Base-by-base conservation (phyloP, 371 early-diverging fungal species). In the Paramicrosporidium saccamoebae region DNA sequence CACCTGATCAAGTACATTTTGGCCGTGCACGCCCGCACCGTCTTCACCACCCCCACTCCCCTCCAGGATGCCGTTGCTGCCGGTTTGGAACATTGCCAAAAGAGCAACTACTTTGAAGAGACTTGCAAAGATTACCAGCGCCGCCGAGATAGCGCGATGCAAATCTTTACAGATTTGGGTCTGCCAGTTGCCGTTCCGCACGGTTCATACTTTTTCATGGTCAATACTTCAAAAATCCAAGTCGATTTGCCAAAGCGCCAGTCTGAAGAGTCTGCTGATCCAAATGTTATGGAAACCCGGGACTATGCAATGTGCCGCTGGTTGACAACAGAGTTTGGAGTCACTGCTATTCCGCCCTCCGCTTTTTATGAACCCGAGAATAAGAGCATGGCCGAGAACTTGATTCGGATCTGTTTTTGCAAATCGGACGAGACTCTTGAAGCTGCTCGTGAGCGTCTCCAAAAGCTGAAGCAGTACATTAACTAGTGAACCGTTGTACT, bases 161-260 rank as follows among this genome's bases (percentile, higher is more conserved):
- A 41, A 9, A 48, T 56, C 8, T 62, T 88, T 41, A 49, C 54
- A 10, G 51, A 61, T 15, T 37, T 62, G 1, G 58, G 58, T 7
- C 41, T 88, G 25, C 58, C 64, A 8, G 69, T 72, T 26, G 73
- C 66, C 3, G 43, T 65, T 2, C 86, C 86, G 2, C 64, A 88
- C 25, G 90, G 90, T 19, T 64, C 75, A 14, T 88, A 88, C 50
- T 88, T 77, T 38, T 54, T 82, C 16, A 47, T 88, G 27, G 78
- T 75, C 20, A 75, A 81, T 32, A 62, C 64, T 3, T 32, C 45
- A 18, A 44, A 58, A 42, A 44, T 75, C 14, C 36, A 49, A 14
- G 43, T 67, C 8, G n/a, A n/a, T n/a, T n/a, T n/a, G n/a, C n/a
- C n/a, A n/a, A n/a, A n/a, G n/a, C 73, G 71, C 10, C 30, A 42